Evolutionary conservation across 2,329 filamentous ascomycete species (phyloP).

Genomic region (Sclerotinia sclerotiorum): DNA sequence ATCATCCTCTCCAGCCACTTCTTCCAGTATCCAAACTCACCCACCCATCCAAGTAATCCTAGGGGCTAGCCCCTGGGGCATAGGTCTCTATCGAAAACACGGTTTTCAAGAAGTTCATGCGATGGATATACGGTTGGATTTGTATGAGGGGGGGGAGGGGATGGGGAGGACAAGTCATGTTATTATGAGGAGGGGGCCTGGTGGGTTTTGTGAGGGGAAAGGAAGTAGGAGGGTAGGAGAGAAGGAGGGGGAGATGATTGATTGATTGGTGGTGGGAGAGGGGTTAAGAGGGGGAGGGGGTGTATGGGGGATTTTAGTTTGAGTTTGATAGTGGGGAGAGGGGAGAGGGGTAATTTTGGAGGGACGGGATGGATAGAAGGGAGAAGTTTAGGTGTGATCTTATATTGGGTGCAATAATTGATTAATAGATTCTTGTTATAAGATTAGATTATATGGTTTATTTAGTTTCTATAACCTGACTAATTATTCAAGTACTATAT

Average conservation of each 20-base stretch:
- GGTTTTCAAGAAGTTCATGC: slow-evolving; percentile 32
- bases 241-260: background rate
- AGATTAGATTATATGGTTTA: no score
- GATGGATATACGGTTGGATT: slow-evolving; percentile 32
- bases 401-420: no score
- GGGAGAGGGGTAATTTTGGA: no score
- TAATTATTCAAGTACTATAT: no score
- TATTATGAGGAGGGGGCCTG: slow-evolving; percentile 12
- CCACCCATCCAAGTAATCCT: slow-evolving; percentile 35
- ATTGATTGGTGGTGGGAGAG: no score
- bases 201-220: background rate
- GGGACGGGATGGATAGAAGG: no score
- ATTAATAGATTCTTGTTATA: no score
- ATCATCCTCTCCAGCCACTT: no score
- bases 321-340: no score
- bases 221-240: background rate
- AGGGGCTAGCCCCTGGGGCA: slow-evolving; percentile 33
- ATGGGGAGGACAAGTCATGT: slow-evolving; percentile 8
- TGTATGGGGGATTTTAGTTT: background rate
- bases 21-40: slow-evolving; percentile 9
- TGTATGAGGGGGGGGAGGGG: slow-evolving; percentile 33
- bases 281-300: background rate
- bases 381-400: no score
- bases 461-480: no score
- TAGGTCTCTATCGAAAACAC: slow-evolving; percentile 33